These are phyloP conservation scores for Trichosporon sp. DNA, from an alignment of 1,284 basidiomycete species.

Conservation along the genomic window DNA sequence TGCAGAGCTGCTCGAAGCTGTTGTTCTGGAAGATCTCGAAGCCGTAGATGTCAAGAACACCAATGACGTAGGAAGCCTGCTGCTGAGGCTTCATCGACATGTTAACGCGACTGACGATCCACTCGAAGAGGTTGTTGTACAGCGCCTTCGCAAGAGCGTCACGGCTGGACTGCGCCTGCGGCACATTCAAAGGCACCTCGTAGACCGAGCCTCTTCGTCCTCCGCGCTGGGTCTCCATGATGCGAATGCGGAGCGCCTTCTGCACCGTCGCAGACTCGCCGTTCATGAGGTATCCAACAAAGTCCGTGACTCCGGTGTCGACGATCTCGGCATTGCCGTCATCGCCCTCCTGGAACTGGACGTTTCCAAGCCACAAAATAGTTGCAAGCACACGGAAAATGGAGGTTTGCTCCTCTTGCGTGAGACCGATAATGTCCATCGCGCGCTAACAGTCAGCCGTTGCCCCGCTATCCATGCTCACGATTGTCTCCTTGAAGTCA, in stretches of 20 bases:
- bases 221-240: conserved; percentile 91
- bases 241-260: conserved; percentile 80
- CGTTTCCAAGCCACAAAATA: conserved; percentile 95
- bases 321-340: conserved; percentile 82
- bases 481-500: conserved; percentile 86
- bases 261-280: conserved; percentile 75
- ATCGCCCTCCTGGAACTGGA: conserved; percentile 83
- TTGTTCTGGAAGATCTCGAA: conserved; percentile 99
- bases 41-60: conserved; percentile 94
- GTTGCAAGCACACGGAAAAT: conserved; percentile 92
- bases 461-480: conserved; percentile 56
- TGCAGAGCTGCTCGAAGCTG: conserved; percentile 98
- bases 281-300: conserved; percentile 93
- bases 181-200: conserved; percentile 91
- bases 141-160: conserved; percentile 95
- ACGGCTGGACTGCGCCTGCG: conserved; percentile 84
- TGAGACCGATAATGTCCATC: conserved; percentile 90
- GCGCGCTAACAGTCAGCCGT: conserved; percentile 66
- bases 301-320: conserved; percentile 90
- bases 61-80: conserved; percentile 80
- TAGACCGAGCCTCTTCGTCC: conserved; percentile 87
- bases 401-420: conserved; percentile 79
- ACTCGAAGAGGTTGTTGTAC: conserved; percentile 99
- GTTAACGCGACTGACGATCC: conserved; percentile 97
- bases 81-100: conserved; percentile 88